Conservation (phyloP, 2,329 filamentous ascomycete genomes). For the Phyllosticta ampelicida region DNA sequence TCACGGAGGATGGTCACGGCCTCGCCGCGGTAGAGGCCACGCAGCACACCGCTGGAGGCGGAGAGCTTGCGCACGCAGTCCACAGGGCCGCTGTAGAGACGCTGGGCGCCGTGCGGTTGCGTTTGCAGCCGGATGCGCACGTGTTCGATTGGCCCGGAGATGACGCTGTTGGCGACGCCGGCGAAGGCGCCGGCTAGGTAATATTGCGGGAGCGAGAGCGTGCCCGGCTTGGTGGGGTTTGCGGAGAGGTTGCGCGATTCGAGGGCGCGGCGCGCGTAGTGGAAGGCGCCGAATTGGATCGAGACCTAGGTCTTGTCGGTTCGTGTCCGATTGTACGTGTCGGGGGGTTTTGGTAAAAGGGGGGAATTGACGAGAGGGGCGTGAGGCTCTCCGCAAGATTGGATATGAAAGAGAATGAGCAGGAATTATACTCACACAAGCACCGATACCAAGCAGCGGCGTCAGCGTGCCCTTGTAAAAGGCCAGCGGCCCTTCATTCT, state of each 20-base stretch:
- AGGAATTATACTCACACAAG: constrained; percentile 53
- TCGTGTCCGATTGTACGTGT: neutral
- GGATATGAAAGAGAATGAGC: neutral
- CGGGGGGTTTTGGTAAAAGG: neutral
- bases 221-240: constrained; percentile 21
- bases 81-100: constrained; percentile 71
- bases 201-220: constrained; percentile 73
- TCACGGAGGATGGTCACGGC: constrained; percentile 79
- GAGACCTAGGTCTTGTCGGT: constrained; percentile 42
- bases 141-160: constrained; percentile 92
- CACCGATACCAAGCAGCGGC: constrained; percentile 87
- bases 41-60: constrained; percentile 54
- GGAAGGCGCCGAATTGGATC: constrained; percentile 97
- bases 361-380: neutral
- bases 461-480: constrained; percentile 99
- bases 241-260: constrained; percentile 57
- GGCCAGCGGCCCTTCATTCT: constrained; percentile 74
- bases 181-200: constrained; percentile 86
- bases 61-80: constrained; percentile 86
- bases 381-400: neutral
- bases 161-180: constrained; percentile 75
- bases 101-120: constrained; percentile 73
- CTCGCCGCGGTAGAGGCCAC: constrained; percentile 77
- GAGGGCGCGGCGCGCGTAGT: constrained; percentile 77
- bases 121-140: constrained; percentile 93